Evolutionary conservation across 2,329 filamentous ascomycete genomes (phyloP), one percentile per base, ranked within the genome.

Genomic region (Phoma sp.): DNA sequence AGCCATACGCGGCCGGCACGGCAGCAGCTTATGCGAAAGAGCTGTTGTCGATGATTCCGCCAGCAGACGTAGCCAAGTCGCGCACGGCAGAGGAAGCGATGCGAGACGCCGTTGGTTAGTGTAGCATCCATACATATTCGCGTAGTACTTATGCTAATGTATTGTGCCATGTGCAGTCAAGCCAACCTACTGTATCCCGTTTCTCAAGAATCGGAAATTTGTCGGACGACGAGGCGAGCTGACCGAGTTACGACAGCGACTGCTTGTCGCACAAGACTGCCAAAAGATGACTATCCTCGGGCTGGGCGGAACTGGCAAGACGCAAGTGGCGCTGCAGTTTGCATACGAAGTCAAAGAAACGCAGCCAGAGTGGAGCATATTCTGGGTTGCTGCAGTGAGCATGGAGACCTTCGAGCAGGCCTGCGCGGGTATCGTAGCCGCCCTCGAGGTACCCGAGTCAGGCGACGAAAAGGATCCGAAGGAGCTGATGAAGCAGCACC

Each of bases 281-380:
- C 45, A 67, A 46, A 64, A 62, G 37, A 47, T 72, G 41, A 61
- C 67, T 1, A 58, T 74, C 7, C 47, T 64, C 8, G 65, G 71
- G 13, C 69, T 72, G 5, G 67, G 70, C 24, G 67, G 70, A 9
- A 58, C 59, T 0, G 69, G 70, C 41, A 74, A 74, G 58, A 72
- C 71, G 33, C 64, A 71, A 46, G 39, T 73, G 3, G 70, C 61
- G 24, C 57, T 74, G 30, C 55, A 66, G 38, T 71, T 73, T 49
- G 65, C 62, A 9, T 72, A 72, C 44, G 50, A 0, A 7, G 58
- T 69, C 0, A 60, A 60, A 29, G 45, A 69, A 38, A 56, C 24
- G 5, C 25, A 35, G 45, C 52, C 47, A 22, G 60, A 56, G 1
- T 55, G 46, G 37, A 65, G 61, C 1, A 56, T 67, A 43, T 67